Evolutionary conservation across 176 grass and related monocot genomes (phyloP).

Genomic region (Eleusine coracana): DNA sequence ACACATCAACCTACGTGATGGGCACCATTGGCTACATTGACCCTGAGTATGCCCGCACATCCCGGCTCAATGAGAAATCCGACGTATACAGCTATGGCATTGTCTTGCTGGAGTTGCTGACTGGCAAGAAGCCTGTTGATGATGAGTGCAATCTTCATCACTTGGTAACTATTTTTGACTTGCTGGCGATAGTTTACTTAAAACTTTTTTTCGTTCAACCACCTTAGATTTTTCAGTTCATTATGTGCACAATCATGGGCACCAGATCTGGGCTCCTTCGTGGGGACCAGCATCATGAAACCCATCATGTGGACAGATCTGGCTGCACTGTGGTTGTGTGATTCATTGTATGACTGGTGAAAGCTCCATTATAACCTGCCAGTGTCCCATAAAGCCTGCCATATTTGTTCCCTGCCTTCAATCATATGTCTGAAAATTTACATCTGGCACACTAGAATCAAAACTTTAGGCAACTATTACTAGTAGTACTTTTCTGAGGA

Average conservation of each 20-base stretch:
- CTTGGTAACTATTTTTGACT: constrained; percentile 65
- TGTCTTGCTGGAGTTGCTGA: constrained; percentile 85
- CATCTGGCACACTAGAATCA: constrained; percentile 13
- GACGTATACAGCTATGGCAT: constrained; percentile 94
- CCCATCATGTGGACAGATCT: constrained; percentile 67
- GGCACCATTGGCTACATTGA: constrained; percentile 97
- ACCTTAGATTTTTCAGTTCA: constrained; percentile 32
- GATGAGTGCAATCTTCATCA: constrained; percentile 94
- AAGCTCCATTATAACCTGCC: constrained; percentile 58
- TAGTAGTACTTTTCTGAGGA: background rate
- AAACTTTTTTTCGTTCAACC: constrained; percentile 3
- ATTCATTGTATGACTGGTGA: constrained; percentile 53
- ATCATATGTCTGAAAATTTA: constrained; percentile 43
- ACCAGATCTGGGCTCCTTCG: constrained; percentile 37
- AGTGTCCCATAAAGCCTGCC: constrained; percentile 69
- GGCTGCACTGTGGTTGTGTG: constrained; percentile 46
- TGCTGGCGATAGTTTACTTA: constrained; percentile 17
- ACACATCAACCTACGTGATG: constrained; percentile 93
- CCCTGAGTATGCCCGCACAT: constrained; percentile 87
- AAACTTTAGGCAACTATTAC: background rate
- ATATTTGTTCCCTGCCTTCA: constrained; percentile 51
- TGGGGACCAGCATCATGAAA: constrained; percentile 56
- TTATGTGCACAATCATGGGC: constrained; percentile 51
- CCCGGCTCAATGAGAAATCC: constrained; percentile 84
- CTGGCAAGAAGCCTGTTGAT: constrained; percentile 81